Evolutionary conservation across 129 eudicot species (phyloP), one percentile per base, ranked within the genome.

Genomic region (Silybum marianum): DNA sequence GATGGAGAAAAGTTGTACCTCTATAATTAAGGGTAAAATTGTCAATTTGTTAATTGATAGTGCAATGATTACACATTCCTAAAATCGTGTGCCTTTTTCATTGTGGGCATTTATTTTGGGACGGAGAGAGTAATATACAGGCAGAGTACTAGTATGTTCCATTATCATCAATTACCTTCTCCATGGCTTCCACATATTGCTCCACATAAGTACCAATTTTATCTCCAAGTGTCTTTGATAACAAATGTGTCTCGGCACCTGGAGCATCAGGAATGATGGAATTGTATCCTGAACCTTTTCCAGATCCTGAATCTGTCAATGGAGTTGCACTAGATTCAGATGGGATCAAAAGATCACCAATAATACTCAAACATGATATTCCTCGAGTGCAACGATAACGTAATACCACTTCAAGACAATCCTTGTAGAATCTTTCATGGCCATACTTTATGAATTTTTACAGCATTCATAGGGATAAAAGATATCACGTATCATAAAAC

Each of bases 151-250:
- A 22, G 22, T 38, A 68, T 60, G 6, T 13, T 54, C 22, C 9
- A 72, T 10, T 65, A 40, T 36, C n/a, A 71, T 32, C 40, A 34
- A 42, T 82, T 72, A 88, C 98, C 94, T 88, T 91, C 87, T 93
- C 98, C 98, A 93, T 89, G 71, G 90, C 90, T 74, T 91, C 94
- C 82, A 93, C 54, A 81, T 93, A 93, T 26, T 89, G 92, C 48
- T 91, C 91, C 26, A 89, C 98, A 71, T 69, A 81, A 58, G 70
- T 73, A 11, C 91, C 94, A 81, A 93, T 91, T 88, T 86, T 89
- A 9, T 88, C 91, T 76, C 91, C 94, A 71, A 93, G 81, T 21
- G 80, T 72, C 54, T 83, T 89, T 34, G 97, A 81, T 69, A 84
- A 87, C 19, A 82, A 54, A 82, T 91, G 97, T 24, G 86, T 62